Evolutionary conservation across 805 yeast species (phyloP), one percentile per base, ranked within the genome.

Genomic region (Barnettozyma californica): DNA sequence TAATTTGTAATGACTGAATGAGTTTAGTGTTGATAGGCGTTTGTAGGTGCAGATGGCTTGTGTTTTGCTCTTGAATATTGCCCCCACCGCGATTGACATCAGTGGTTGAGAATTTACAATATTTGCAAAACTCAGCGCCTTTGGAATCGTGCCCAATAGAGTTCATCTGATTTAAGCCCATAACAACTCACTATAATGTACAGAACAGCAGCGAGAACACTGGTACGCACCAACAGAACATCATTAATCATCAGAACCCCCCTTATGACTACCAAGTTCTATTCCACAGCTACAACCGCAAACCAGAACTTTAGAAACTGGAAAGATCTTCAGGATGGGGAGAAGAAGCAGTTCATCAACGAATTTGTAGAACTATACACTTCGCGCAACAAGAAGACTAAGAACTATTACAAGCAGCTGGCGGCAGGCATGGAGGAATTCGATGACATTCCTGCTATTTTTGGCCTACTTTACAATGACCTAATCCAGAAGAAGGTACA

Each of bases 381-480:
- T 33, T 62, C 62, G 38, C 66, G 62, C 49, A 62, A 68, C 47
- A 65, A 65, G 9, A 61, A 65, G 43, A 61, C 66, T 9, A 67
- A 67, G 54, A 67, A 69, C 44, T 67, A 68, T 49, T 65, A 66
- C 49, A 60, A 60, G 26, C 65, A 65, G n/a, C 42, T 68, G 26
- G 62, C 68, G 1, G 53, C 55, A 11, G 71, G 68, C 1, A 68
- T 68, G 71, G 69, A 67, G 9, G 71, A 66, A 40, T 55, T 58
- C 42, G 65, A 57, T 44, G 71, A 68, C 44, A 62, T 68, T 20
- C 71, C 71, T 18, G 60, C 68, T 26, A 63, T 67, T n/a, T 68
- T 66, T 50, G 71, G 71, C 3, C 51, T 68, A n/a, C 43, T 68
- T n/a, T 68, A 68, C 56, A 66, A 64, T 43, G 71, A 68, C 41